These are phyloP conservation scores for Penicillium egyptiacum DNA, from an alignment of 495 filamentous ascomycete genomes.

Conservation along the genomic window DNA sequence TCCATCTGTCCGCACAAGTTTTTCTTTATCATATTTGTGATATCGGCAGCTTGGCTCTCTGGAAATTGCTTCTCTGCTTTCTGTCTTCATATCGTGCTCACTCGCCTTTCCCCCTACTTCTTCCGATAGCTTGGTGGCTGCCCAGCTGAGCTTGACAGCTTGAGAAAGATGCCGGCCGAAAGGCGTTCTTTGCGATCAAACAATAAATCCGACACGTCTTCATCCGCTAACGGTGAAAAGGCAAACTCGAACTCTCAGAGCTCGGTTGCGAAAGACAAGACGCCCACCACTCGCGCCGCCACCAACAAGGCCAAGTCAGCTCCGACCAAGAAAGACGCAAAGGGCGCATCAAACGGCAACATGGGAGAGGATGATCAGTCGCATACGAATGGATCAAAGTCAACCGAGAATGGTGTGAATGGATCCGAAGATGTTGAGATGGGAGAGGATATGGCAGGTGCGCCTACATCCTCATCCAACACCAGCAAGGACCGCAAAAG, in stretches of 20 bases:
- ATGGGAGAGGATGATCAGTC: conserved; percentile 61
- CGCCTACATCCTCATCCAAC: conserved; percentile 53
- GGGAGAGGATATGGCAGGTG: conserved; percentile 69
- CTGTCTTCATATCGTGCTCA: conserved; percentile 17
- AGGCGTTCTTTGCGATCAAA: conserved; percentile 58
- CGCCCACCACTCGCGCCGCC: conserved; percentile 45
- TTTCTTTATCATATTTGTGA: conserved; percentile 26
- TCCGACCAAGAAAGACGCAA: conserved; percentile 52
- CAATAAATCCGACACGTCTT: conserved; percentile 55
- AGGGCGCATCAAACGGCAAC: conserved; percentile 46
- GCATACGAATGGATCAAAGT: conserved; percentile 68
- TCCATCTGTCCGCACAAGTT: conserved; percentile 29
- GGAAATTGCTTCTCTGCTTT: conserved; percentile 25
- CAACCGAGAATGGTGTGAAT: conserved; percentile 72
- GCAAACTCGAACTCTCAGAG: conserved; percentile 51
- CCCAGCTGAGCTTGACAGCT: conserved; percentile 40
- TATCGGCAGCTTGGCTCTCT: conserved; percentile 19
- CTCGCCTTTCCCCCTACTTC: conserved; percentile 29
- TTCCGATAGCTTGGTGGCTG: conserved; percentile 35
- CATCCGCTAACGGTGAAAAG: conserved; percentile 59
- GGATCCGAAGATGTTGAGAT: conserved; percentile 79
- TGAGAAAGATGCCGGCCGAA: conserved; percentile 55
- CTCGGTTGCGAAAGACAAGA: conserved; percentile 51
- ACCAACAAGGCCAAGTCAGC: conserved; percentile 51
- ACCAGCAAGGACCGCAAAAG: conserved; percentile 69